Percentiles rank a stretch among this genome's conserved stretches.
Conservation (phyloP, 2,329 filamentous ascomycete species). For the Microcyclosporella mali region DNA sequence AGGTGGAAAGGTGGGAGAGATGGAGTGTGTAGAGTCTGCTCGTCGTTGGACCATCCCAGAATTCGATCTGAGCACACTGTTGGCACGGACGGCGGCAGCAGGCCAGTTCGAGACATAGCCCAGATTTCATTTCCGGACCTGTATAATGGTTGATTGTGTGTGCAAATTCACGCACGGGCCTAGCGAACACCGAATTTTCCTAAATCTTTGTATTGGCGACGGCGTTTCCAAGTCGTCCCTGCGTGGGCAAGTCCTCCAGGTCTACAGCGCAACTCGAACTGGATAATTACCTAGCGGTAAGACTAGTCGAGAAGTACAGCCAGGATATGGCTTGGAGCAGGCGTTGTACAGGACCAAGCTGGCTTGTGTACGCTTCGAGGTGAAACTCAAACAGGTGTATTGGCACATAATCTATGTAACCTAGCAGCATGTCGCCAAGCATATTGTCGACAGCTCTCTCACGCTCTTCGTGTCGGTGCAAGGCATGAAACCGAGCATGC, state of each 20-base stretch:
- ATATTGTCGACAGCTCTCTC: not conserved
- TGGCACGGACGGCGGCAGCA: conserved; percentile 48
- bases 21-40: too few species aligned
- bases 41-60: too few species aligned
- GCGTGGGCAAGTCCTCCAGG: conserved; percentile 53
- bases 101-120: conserved; percentile 43
- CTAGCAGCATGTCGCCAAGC: conserved; percentile 2
- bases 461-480: conserved; percentile 31
- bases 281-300: conserved; percentile 48
- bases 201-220: conserved; percentile 40
- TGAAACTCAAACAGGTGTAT: conserved; percentile 29
- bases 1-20: too few species aligned
- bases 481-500: conserved; percentile 35
- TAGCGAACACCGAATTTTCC: conserved; percentile 47
- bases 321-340: conserved; percentile 31
- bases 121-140: conserved; percentile 47
- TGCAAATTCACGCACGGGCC: conserved; percentile 49
- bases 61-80: conserved; percentile 45
- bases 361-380: conserved; percentile 36
- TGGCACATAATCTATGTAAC: conserved; percentile 3
- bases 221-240: conserved; percentile 47
- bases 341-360: conserved; percentile 36
- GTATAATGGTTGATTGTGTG: conserved; percentile 48
- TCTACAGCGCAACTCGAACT: conserved; percentile 48
- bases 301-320: conserved; percentile 32